A percentile compares a stretch with the other conserved stretches of the same genome.
Conservation (phyloP, 768 basidiomycete species). For the Exidia glandulosa region DNA sequence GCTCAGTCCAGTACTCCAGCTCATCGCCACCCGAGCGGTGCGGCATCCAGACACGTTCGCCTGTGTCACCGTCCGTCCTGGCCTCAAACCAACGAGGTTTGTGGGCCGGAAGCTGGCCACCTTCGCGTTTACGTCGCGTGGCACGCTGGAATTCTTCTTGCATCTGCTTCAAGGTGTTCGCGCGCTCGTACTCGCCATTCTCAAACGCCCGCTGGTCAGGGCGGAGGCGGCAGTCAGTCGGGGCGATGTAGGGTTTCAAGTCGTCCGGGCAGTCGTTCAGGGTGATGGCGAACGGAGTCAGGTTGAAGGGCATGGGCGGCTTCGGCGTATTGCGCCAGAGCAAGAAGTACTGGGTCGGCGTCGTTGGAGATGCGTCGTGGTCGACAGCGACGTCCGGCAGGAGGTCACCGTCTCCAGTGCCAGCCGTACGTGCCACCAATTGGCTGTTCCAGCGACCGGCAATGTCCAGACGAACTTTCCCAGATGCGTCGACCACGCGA, state of each 20-base stretch:
- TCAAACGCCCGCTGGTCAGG: constrained; percentile 96
- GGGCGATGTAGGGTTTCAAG: constrained; percentile 61
- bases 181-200: constrained; percentile 71
- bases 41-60: constrained; percentile 82
- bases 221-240: constrained; percentile 85
- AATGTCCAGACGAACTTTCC: constrained; percentile 70
- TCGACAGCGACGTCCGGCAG: constrained; percentile 58
- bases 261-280: constrained; percentile 77
- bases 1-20: constrained; percentile 77
- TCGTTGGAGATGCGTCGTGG: constrained; percentile 29
- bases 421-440: constrained; percentile 71
- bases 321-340: constrained; percentile 93
- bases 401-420: constrained; percentile 42
- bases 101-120: constrained; percentile 60
- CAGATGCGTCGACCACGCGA: constrained; percentile 55
- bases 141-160: constrained; percentile 79
- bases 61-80: constrained; percentile 76
- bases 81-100: constrained; percentile 80
- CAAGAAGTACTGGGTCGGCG: constrained; percentile 62
- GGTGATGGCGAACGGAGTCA: constrained; percentile 89
- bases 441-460: constrained; percentile 95
- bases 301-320: constrained; percentile 75
- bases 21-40: constrained; percentile 32
- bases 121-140: constrained; percentile 65
- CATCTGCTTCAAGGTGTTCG: constrained; percentile 64